Evolutionary conservation across 2,329 filamentous ascomycete species (phyloP).

Genomic region (Nothophaeocryptopus gaeumannii): DNA sequence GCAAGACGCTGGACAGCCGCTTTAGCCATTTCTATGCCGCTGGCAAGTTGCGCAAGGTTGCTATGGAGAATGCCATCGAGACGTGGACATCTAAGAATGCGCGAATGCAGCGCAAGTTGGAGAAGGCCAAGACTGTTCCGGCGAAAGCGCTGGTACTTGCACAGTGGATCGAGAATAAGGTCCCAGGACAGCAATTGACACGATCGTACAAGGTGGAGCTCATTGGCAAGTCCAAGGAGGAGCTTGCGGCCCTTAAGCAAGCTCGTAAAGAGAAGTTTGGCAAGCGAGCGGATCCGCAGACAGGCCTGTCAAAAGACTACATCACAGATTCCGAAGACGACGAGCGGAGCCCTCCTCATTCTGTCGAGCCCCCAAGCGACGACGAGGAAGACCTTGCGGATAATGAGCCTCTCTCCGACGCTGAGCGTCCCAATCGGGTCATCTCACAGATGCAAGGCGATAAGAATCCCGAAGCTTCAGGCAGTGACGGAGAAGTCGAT

Average conservation of each 20-base stretch:
- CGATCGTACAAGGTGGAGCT: conserved; percentile 18
- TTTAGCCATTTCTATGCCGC: conserved; percentile 20
- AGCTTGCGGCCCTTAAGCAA: conserved; percentile 16
- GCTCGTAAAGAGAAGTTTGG: conserved; percentile 9
- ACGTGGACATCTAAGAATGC: conserved; percentile 18
- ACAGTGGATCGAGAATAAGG: conserved; percentile 18
- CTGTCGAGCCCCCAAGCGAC: no score
- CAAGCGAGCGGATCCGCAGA: neutral
- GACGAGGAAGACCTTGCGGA: no score
- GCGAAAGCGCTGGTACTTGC: conserved; percentile 21
- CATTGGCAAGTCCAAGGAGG: conserved; percentile 20
- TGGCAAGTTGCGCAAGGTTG: conserved; percentile 27
- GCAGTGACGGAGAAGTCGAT: conserved; percentile 1
- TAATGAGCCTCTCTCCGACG: no score
- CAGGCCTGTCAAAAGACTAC: conserved; percentile 8
- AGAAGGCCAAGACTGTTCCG: conserved; percentile 16
- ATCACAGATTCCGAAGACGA: conserved; percentile 14
- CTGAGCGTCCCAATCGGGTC: no score
- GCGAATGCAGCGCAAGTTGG: conserved; percentile 20
- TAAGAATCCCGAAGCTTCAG: no score
- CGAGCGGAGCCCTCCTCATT: neutral
- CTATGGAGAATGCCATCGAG: conserved; percentile 29
- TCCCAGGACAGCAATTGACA: conserved; percentile 9
- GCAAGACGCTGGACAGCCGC: conserved; percentile 27
- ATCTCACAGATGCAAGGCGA: no score